Conservation (phyloP, 805 yeast genomes). For the Grigorovia transvaalensis region DNA sequence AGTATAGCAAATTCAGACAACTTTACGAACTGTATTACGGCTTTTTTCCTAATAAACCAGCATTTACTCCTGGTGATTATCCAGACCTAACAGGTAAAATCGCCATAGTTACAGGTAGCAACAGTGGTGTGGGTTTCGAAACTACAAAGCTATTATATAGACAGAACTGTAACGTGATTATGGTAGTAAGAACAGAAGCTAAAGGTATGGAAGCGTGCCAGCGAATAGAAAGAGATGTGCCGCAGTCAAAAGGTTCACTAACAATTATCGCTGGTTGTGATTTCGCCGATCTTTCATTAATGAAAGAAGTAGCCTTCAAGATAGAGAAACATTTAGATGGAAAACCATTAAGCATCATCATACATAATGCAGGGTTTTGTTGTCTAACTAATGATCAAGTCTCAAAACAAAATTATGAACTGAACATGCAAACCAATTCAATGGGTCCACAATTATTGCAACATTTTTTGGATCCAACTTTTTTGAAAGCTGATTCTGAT, state of each 20-base stretch:
- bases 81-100: constrained; percentile 31
- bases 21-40: constrained; percentile 17
- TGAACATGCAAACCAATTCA: constrained; percentile 30
- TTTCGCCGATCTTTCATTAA: constrained; percentile 30
- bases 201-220: constrained; percentile 28
- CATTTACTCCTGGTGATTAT: constrained; percentile 23
- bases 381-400: constrained; percentile 18
- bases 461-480: constrained; percentile 29
- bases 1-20: constrained; percentile 5
- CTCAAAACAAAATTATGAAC: constrained; percentile 29
- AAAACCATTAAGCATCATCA: constrained; percentile 23
- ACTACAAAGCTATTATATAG: constrained; percentile 21
- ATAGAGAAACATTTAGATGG: constrained; percentile 10
- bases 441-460: constrained; percentile 32
- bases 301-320: constrained; percentile 24
- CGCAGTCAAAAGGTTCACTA: constrained; percentile 19
- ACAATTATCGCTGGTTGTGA: constrained; percentile 25
- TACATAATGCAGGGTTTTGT: constrained; percentile 33
- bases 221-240: constrained; percentile 17
- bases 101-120: constrained; percentile 33
- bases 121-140: constrained; percentile 29
- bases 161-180: constrained; percentile 28
- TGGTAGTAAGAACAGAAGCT: constrained; percentile 27
- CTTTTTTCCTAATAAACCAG: constrained; percentile 21
- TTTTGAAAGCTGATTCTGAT: constrained; percentile 24